Conservation (phyloP, 805 yeast genomes). For the Candida boidinii region DNA sequence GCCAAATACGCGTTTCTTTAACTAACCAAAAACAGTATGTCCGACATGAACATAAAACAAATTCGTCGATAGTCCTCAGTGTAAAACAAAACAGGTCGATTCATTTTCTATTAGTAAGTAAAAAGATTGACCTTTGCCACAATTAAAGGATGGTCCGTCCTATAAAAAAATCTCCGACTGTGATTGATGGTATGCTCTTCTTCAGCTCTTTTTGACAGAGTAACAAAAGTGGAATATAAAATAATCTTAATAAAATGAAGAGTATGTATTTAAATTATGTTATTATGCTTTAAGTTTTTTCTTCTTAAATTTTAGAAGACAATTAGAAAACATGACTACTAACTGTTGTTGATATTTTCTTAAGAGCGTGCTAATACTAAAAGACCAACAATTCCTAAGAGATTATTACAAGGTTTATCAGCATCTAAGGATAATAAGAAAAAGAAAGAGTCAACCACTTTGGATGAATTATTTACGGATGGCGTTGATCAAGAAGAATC, state of each 20-base stretch:
- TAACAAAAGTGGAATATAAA: too few species aligned
- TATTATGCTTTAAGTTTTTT: not conserved
- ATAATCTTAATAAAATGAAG: not conserved
- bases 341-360: not conserved
- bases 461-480: conserved; percentile 44
- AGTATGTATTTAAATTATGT: not conserved
- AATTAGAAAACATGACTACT: conserved; percentile 4
- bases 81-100: too few species aligned
- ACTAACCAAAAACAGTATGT: too few species aligned
- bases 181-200: too few species aligned
- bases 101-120: too few species aligned
- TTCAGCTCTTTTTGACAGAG: too few species aligned
- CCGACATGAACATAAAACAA: too few species aligned
- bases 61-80: too few species aligned
- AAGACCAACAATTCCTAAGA: conserved; percentile 7
- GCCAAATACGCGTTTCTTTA: too few species aligned
- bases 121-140: too few species aligned
- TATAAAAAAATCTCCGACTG: too few species aligned
- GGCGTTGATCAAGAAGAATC: conserved; percentile 60
- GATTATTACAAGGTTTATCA: conserved; percentile 4
- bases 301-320: not conserved
- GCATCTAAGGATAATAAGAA: conserved; percentile 3
- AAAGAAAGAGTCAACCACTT: conserved; percentile 26
- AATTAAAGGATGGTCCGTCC: too few species aligned
- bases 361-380: not conserved